Conservation (phyloP, 2,329 filamentous ascomycete genomes). For the Neofusicoccum umdonicola region DNA sequence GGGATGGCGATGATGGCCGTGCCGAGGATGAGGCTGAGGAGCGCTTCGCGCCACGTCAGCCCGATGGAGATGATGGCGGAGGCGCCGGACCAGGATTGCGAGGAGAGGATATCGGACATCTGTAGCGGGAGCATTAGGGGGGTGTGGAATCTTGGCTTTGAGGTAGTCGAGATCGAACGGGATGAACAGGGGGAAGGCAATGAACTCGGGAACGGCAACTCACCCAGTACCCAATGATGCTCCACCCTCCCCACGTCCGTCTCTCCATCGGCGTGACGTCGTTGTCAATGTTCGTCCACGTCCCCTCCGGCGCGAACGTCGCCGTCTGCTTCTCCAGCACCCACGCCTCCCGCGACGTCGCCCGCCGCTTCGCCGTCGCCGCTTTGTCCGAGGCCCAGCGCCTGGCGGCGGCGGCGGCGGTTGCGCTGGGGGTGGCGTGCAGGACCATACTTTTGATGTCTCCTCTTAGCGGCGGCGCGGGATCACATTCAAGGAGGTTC, state of each 20-base stretch:
- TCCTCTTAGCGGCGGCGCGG: background rate
- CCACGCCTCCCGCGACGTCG: conserved; percentile 19
- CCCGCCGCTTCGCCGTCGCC: background rate
- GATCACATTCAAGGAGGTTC: no score
- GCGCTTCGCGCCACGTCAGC: conserved; percentile 41
- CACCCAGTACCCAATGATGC: conserved; percentile 47
- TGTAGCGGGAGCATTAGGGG: background rate
- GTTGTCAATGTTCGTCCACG: conserved; percentile 45
- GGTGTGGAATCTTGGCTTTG: background rate
- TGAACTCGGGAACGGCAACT: conserved; percentile 19
- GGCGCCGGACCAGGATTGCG: conserved; percentile 41
- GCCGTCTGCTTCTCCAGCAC: conserved; percentile 22
- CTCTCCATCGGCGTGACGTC: conserved; percentile 47
- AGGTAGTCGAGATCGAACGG: background rate
- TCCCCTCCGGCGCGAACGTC: conserved; percentile 20
- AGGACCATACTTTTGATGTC: background rate
- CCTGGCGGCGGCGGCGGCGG: background rate
- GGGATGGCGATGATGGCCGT: conserved; percentile 28
- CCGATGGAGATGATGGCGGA: conserved; percentile 47
- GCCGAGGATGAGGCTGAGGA: conserved; percentile 35
- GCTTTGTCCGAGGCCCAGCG: conserved; percentile 10
- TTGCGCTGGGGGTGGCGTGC: background rate
- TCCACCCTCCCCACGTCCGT: conserved; percentile 45
- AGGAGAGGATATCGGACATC: background rate
- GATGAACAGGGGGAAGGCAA: conserved; percentile 19